These are phyloP conservation scores for Pseudogymnoascus destructans DNA, from an alignment of 2,329 filamentous ascomycete species.

Conservation along the genomic window DNA sequence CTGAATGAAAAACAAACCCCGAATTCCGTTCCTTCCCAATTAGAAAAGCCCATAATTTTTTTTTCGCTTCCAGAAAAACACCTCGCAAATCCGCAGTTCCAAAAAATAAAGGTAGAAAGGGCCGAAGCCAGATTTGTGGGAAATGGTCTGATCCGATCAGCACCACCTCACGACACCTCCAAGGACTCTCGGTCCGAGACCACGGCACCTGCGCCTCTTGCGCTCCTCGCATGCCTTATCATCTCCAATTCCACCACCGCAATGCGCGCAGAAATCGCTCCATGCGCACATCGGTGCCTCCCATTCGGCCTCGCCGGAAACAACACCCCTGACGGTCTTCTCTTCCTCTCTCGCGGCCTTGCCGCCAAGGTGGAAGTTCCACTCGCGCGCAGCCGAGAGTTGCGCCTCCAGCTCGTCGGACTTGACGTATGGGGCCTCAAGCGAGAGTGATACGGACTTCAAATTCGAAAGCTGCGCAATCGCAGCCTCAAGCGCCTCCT, in stretches of 20 bases:
- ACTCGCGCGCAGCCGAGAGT: background rate
- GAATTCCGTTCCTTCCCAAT: no score
- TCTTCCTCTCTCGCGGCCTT: background rate
- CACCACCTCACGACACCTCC: background rate
- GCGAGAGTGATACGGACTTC: background rate
- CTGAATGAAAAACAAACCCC: background rate
- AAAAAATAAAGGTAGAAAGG: no score
- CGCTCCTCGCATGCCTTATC: conserved; percentile 1
- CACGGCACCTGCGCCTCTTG: background rate
- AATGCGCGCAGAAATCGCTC: background rate
- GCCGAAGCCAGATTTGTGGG: no score
- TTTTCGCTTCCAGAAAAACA: background rate
- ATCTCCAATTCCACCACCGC: background rate
- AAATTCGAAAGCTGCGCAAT: background rate
- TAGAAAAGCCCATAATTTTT: no score
- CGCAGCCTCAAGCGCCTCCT: background rate
- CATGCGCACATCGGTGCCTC: conserved; percentile 2
- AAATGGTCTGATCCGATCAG: background rate
- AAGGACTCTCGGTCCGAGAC: background rate
- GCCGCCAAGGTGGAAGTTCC: background rate
- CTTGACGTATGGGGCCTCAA: background rate
- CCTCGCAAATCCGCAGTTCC: background rate
- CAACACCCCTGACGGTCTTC: background rate
- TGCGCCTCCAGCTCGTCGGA: background rate
- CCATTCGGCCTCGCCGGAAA: background rate